phyloP scores from a whole-genome alignment of 345 rosid species.

The Populus ilicifolia region DNA sequence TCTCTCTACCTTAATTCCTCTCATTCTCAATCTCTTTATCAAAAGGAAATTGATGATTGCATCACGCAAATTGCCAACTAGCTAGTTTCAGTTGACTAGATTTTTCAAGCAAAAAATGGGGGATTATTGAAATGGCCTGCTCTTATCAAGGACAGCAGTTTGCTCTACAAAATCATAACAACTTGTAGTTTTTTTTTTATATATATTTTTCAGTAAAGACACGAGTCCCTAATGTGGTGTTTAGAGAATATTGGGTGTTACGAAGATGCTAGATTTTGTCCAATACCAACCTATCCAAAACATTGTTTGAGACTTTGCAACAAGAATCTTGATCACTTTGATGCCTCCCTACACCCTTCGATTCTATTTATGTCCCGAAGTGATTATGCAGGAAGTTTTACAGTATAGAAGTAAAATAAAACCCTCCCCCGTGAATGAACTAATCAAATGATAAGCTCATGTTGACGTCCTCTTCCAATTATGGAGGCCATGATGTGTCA shows the following conservation, averaged over 20 bases:
- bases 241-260: neutral
- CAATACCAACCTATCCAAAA: neutral
- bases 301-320: slow-evolving; percentile 1
- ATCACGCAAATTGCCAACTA: neutral
- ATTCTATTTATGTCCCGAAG: neutral
- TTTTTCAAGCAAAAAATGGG: neutral
- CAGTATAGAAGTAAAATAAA: neutral
- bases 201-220: neutral
- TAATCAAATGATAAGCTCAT: neutral
- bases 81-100: neutral
- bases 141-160: neutral
- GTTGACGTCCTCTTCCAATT: neutral
- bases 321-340: slow-evolving; percentile 24
- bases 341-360: slow-evolving; percentile 14
- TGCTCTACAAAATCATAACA: neutral
- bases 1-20: neutral
- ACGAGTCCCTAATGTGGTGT: neutral
- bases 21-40: neutral
- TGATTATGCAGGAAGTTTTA: neutral
- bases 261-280: slow-evolving; percentile 32
- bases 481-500: neutral
- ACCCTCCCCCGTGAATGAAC: neutral
- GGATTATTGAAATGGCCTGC: neutral
- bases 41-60: neutral
- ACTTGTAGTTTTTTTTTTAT: neutral